phyloP scores from a whole-genome alignment of 2,329 filamentous ascomycete genomes.

The Mariannaea sp. region DNA sequence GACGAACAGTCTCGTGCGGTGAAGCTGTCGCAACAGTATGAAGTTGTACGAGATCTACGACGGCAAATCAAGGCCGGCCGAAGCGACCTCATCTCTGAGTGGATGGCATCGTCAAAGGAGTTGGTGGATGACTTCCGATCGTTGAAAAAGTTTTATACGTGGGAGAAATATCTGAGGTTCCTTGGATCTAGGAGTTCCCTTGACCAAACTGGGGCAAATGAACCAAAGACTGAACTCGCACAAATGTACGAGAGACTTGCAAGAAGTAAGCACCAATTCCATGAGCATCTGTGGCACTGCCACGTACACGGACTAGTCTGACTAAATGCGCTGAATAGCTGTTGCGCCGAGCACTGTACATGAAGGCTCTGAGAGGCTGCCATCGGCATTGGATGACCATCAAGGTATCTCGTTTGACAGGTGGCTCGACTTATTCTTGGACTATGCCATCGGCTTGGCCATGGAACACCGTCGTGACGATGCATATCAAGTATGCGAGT shows the following conservation, averaged over 20 bases:
- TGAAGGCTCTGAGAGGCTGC: conserved; percentile 32
- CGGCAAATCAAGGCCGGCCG: conserved; percentile 49
- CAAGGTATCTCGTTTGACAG: conserved; percentile 79
- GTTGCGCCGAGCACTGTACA: conserved; percentile 41
- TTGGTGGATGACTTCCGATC: conserved; percentile 68
- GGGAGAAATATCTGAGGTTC: conserved; percentile 68
- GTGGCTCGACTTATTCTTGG: conserved; percentile 90
- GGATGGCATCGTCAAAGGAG: conserved; percentile 64
- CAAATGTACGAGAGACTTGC: conserved; percentile 61
- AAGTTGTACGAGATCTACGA: conserved; percentile 50
- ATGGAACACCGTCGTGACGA: conserved; percentile 68
- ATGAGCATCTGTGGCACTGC: not conserved
- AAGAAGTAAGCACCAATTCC: conserved; percentile 50
- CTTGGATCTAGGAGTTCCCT: conserved; percentile 47
- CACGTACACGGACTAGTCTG: conserved; percentile 1
- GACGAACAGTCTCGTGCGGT: conserved; percentile 50
- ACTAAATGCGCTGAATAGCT: conserved; percentile 35
- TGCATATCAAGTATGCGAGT: conserved; percentile 79
- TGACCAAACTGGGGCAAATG: conserved; percentile 27
- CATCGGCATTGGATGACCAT: conserved; percentile 55
- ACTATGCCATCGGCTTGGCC: conserved; percentile 80
- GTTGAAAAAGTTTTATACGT: conserved; percentile 67
- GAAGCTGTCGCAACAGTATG: conserved; percentile 49
- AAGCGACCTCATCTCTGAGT: conserved; percentile 51
- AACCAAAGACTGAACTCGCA: conserved; percentile 52